These are phyloP conservation scores for Russula griseocarnosa DNA, from an alignment of 768 basidiomycete genomes.

Conservation along the genomic window DNA sequence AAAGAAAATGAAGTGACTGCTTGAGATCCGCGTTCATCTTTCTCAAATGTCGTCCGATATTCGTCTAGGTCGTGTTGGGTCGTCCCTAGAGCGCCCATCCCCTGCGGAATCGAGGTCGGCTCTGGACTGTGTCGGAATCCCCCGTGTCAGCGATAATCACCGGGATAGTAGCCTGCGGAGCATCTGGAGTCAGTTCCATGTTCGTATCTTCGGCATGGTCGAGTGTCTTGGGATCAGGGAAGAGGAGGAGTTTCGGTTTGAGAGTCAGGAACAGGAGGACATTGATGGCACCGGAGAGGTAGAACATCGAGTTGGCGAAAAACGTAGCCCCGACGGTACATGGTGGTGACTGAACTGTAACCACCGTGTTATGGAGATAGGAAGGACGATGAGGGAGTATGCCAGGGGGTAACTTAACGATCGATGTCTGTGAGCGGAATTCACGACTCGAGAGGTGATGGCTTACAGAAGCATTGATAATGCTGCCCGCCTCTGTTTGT, in stretches of 20 bases:
- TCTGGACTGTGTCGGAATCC: too few relatives aligned
- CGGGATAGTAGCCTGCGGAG: too few relatives aligned
- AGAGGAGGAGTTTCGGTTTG: slow-evolving; percentile 37
- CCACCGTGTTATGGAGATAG: slow-evolving; percentile 43
- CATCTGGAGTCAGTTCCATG: too few relatives aligned
- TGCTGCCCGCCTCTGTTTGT: slow-evolving; percentile 12
- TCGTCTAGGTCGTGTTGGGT: too few relatives aligned
- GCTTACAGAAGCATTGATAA: slow-evolving; percentile 33
- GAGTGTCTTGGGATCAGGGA: slow-evolving; percentile 18
- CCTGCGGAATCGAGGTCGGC: too few relatives aligned
- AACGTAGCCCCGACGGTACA: slow-evolving; percentile 37
- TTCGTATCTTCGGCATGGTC: too few relatives aligned
- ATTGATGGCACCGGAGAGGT: slow-evolving; percentile 38
- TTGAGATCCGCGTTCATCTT: too few relatives aligned
- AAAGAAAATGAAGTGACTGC: too few relatives aligned
- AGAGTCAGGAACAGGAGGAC: slow-evolving; percentile 40
- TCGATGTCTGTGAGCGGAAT: neutral
- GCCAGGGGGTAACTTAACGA: slow-evolving; percentile 36
- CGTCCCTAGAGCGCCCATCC: too few relatives aligned
- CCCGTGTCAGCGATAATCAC: too few relatives aligned
- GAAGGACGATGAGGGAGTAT: slow-evolving; percentile 40
- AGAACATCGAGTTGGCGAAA: slow-evolving; percentile 33
- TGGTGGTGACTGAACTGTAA: slow-evolving; percentile 31
- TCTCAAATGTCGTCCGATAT: too few relatives aligned
- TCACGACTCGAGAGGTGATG: neutral